phyloP scores from a whole-genome alignment of 1,284 basidiomycete genomes.

The Coriolopsis trogii region DNA sequence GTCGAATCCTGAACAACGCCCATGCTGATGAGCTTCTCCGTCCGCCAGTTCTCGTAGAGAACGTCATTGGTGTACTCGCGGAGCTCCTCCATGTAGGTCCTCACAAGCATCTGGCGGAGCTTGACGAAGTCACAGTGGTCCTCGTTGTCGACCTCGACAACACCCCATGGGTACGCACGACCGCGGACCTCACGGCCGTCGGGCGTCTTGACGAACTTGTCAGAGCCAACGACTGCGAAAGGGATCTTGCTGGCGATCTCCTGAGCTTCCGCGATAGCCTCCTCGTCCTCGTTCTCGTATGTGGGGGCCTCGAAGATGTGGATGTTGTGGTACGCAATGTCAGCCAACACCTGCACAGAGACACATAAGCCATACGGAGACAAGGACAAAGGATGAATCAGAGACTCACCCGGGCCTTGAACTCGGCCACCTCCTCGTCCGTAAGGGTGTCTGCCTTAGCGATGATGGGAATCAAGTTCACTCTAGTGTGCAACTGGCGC shows the following conservation, averaged over 20 bases:
- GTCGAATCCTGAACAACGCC: conserved; percentile 95
- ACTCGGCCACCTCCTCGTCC: conserved; percentile 89
- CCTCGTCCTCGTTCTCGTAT: conserved; percentile 97
- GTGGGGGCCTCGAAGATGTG: conserved; percentile 95
- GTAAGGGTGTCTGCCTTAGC: conserved; percentile 97
- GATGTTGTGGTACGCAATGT: conserved; percentile 92
- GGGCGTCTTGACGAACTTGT: conserved; percentile 76
- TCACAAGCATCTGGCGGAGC: conserved; percentile 96
- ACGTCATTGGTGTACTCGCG: conserved; percentile 93
- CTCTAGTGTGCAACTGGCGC: conserved; percentile 92
- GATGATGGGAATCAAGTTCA: conserved; percentile 97
- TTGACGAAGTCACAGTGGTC: conserved; percentile 99
- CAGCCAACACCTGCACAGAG: conserved; percentile 89
- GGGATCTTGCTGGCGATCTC: conserved; percentile 97
- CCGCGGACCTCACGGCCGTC: conserved; percentile 92
- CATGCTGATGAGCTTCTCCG: conserved; percentile 93
- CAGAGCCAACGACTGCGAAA: conserved; percentile 95
- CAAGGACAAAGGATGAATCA: too few relatives aligned
- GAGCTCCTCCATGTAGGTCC: conserved; percentile 98
- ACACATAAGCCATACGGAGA: too few relatives aligned
- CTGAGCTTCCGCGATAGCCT: conserved; percentile 93
- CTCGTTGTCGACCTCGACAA: conserved; percentile 97
- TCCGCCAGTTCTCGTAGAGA: conserved; percentile 96
- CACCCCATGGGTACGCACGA: conserved; percentile 94
- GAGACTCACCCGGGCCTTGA: conserved; percentile 83